A percentile compares a stretch with the other conserved stretches of the same genome.
Evolutionary conservation across 2,329 filamentous ascomycete species (phyloP).

Genomic region (Piedraia hortae): DNA sequence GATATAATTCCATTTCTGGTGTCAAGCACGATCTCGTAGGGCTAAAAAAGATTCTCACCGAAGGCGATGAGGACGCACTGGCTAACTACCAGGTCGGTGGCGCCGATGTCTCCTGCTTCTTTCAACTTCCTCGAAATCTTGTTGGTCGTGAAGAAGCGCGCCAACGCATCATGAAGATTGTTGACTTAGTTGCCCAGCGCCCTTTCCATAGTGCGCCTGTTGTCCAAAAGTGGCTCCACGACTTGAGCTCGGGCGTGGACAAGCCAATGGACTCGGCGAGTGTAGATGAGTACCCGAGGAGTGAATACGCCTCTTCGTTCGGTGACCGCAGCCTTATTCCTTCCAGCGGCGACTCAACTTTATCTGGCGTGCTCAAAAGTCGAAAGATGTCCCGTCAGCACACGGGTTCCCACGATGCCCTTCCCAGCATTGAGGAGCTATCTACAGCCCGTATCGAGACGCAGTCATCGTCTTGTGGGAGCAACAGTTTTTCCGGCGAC

Average conservation of each 20-base stretch:
- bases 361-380: no score
- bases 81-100: conserved; percentile 48
- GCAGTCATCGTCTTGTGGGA: conserved; percentile 3
- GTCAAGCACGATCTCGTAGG: conserved; percentile 54
- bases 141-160: conserved; percentile 54
- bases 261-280: conserved; percentile 6
- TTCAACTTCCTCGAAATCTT: conserved; percentile 56
- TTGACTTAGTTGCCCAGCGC: conserved; percentile 45
- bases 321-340: conserved; percentile 13
- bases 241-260: conserved; percentile 20
- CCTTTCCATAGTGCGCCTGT: conserved; percentile 18
- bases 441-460: conserved; percentile 3
- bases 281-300: conserved; percentile 17
- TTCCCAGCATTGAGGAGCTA: no score
- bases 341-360: no score
- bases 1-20: conserved; percentile 72
- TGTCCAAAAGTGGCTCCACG: conserved; percentile 17
- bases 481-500: conserved; percentile 3
- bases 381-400: no score
- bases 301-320: conserved; percentile 24
- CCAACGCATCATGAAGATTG: conserved; percentile 39
- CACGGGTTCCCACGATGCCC: conserved; percentile 1
- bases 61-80: conserved; percentile 45
- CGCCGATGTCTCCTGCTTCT: conserved; percentile 80
- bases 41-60: conserved; percentile 44